Evolutionary conservation across 139 green algal genomes (phyloP), one percentile per base, ranked within the genome.

Genomic region (Tetradesmus lagerheimii): DNA sequence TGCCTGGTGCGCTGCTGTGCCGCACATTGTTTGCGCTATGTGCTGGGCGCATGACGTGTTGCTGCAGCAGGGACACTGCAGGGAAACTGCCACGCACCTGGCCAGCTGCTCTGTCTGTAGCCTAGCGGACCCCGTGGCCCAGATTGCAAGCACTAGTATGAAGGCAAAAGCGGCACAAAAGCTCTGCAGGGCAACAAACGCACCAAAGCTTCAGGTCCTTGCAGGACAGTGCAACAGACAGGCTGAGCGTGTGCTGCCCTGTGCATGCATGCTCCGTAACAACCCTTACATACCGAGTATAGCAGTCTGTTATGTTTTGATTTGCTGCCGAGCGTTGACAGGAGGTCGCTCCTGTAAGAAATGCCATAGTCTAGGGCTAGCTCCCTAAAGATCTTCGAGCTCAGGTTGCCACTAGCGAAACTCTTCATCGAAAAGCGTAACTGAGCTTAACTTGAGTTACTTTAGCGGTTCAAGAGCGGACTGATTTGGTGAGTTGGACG

Each of bases 341-440:
- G 41, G 41, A 85, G 41, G 41, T 85, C 79, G 31, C 27, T 37
- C n/a, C 41, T 85, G 39, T 85, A 50, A n/a, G 41, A 31, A 38
- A 85, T 38, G 11, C 79, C 41, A 41, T 85, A 85, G 79, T 85
- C 79, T 25, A 85, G 66, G 27, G 45, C 80, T 1, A 74, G 31
- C n/a, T 74, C 80, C 35, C 45, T 75, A 16, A 74, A 86, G 45
- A 74, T 41, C n/a, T 74, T 86, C 0, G 45, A 45, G 14, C 80
- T 38, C 25, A 34, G 66, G 18, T 66, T 64, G 1, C 79, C 79
- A 85, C 79, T 85, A 2, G 39, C 79, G 1, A 85, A 85, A 12
- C 79, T 85, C 79, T 85, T 85, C 79, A 85, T 85, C 53, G 53
- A 11, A 66, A 66, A 11, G 43, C 47, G 47, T 62, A 62, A 18